Evolutionary conservation across 257 asterid species (phyloP).

Genomic region (Coffea canephora): DNA sequence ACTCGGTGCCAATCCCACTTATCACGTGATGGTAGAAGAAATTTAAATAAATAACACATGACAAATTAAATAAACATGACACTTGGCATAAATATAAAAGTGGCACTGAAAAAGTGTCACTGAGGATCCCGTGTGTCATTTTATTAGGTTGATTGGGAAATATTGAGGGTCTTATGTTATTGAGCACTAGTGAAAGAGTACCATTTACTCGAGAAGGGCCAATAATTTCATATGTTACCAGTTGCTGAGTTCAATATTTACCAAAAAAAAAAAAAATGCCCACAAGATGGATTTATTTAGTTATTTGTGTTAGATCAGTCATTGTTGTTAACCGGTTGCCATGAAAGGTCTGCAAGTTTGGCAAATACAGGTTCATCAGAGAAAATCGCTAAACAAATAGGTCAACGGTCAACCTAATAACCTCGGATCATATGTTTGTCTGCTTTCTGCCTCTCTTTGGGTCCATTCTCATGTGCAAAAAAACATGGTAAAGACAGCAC

Average conservation of each 20-base stretch:
- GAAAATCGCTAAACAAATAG: background rate
- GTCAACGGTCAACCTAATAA: constrained; percentile 16
- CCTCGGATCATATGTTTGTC: constrained; percentile 6
- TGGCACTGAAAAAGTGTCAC: no score
- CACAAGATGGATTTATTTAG: background rate
- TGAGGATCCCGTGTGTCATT: background rate
- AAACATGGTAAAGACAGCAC: background rate
- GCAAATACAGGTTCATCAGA: background rate
- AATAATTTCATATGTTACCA: background rate
- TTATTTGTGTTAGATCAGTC: background rate
- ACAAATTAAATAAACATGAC: no score
- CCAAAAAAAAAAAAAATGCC: background rate
- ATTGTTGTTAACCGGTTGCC: background rate
- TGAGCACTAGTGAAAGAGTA: background rate
- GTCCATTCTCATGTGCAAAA: background rate
- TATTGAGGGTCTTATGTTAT: background rate
- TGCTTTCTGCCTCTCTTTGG: background rate
- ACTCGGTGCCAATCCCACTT: no score
- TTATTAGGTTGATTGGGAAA: background rate
- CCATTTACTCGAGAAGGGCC: background rate
- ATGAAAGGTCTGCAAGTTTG: background rate
- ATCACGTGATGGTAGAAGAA: no score
- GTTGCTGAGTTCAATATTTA: background rate
- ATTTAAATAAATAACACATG: no score
- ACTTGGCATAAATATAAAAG: no score